A percentile compares a stretch with the other conserved stretches of the same genome.
phyloP scores from a whole-genome alignment of 164 flowering plant species.

The Umbellularia californica region DNA sequence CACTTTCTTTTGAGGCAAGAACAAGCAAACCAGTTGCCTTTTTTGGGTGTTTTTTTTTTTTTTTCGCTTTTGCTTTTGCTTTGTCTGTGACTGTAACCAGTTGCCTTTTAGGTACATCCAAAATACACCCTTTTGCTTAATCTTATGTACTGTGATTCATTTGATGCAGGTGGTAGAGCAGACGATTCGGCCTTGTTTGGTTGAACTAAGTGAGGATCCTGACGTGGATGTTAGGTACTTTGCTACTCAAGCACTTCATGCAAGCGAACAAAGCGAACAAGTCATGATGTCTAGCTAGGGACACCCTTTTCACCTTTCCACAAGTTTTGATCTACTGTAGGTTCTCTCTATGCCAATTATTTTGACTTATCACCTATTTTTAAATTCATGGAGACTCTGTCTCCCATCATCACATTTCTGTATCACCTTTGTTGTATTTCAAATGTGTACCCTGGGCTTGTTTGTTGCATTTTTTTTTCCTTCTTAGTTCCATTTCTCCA shows the following conservation, averaged over 20 bases:
- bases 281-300: slow-evolving; percentile 62
- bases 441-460: neutral
- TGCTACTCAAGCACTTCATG: slow-evolving; percentile 72
- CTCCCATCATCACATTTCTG: no score
- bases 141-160: neutral
- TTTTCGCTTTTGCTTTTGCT: no score
- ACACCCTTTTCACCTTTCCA: neutral
- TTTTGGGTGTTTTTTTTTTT: no score
- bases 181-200: slow-evolving; percentile 69
- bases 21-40: neutral
- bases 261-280: slow-evolving; percentile 57
- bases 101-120: no score
- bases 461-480: neutral
- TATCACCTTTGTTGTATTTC: neutral
- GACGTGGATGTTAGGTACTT: slow-evolving; percentile 88
- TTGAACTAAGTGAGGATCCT: slow-evolving; percentile 82
- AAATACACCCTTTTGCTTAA: neutral
- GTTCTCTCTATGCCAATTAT: neutral
- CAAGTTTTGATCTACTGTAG: neutral
- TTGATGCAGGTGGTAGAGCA: slow-evolving; percentile 70
- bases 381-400: neutral
- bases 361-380: neutral
- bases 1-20: neutral
- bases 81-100: no score
- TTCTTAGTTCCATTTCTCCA: no score